These are phyloP conservation scores for Ophiostoma sp. DNA, from an alignment of 2,329 filamentous ascomycete genomes.

Conservation along the genomic window DNA sequence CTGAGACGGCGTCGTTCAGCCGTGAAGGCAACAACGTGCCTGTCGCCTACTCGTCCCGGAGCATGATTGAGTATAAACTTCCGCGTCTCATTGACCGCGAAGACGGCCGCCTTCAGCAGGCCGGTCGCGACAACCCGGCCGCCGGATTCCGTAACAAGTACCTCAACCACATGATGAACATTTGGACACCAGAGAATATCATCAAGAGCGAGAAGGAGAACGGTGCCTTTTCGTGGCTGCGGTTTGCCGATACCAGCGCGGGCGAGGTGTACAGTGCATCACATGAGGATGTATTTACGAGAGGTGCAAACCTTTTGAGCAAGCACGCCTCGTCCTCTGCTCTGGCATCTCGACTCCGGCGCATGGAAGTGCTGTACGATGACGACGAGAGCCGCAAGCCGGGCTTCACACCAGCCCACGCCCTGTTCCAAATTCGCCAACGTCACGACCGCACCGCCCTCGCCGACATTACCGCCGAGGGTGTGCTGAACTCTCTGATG, in stretches of 20 bases:
- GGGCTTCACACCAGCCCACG: slow-evolving; percentile 64
- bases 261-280: slow-evolving; percentile 66
- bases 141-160: slow-evolving; percentile 79
- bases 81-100: slow-evolving; percentile 79
- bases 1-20: slow-evolving; percentile 91
- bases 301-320: slow-evolving; percentile 48
- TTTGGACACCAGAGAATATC: slow-evolving; percentile 80
- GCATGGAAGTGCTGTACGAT: slow-evolving; percentile 65
- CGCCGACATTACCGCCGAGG: slow-evolving; percentile 64
- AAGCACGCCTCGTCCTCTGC: slow-evolving; percentile 40
- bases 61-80: slow-evolving; percentile 74
- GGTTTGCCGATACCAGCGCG: slow-evolving; percentile 73
- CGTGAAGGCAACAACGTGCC: slow-evolving; percentile 76
- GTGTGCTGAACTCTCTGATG: slow-evolving; percentile 67
- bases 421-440: slow-evolving; percentile 73
- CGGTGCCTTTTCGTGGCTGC: slow-evolving; percentile 79
- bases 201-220: slow-evolving; percentile 54
- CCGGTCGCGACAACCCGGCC: slow-evolving; percentile 64
- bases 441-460: slow-evolving; percentile 62
- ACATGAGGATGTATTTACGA: slow-evolving; percentile 65
- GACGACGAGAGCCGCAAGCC: slow-evolving; percentile 50
- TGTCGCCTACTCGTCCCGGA: slow-evolving; percentile 83
- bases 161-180: slow-evolving; percentile 76
- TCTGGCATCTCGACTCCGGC: slow-evolving; percentile 46
- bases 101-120: slow-evolving; percentile 67